These are phyloP conservation scores for Chaetomium fimeti DNA, from an alignment of 495 filamentous ascomycete species.

Conservation along the genomic window DNA sequence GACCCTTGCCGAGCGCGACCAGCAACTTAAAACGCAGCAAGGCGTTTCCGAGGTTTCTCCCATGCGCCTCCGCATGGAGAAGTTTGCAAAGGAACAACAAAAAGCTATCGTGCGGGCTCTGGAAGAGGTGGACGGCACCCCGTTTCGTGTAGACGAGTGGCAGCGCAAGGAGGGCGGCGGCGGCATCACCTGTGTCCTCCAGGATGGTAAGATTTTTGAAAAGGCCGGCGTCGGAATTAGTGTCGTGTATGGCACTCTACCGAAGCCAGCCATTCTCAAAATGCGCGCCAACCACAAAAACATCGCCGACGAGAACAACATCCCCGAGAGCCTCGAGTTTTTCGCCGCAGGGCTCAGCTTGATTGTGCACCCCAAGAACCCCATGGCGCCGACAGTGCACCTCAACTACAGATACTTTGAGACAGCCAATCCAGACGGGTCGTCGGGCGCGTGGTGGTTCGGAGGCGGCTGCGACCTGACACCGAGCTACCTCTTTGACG, in stretches of 20 bases:
- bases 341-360: constrained; percentile 92
- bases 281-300: constrained; percentile 97
- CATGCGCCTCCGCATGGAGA: constrained; percentile 97
- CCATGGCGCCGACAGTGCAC: constrained; percentile 96
- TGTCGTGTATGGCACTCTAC: constrained; percentile 89
- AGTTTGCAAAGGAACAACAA: constrained; percentile 89
- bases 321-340: constrained; percentile 78
- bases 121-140: constrained; percentile 74
- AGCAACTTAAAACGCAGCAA: constrained; percentile 61
- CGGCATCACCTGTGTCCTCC: constrained; percentile 89
- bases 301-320: constrained; percentile 60
- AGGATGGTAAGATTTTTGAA: constrained; percentile 95
- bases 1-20: constrained; percentile 71
- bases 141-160: constrained; percentile 85
- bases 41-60: constrained; percentile 70
- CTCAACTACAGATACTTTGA: constrained; percentile 99
- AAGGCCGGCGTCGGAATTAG: constrained; percentile 96
- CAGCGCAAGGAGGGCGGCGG: constrained; percentile 73
- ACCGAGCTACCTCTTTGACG: constrained; percentile 90
- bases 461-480: constrained; percentile 94
- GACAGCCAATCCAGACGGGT: constrained; percentile 72
- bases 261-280: constrained; percentile 80
- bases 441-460: constrained; percentile 91
- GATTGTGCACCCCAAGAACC: constrained; percentile 89
- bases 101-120: constrained; percentile 78